Conservation (phyloP, 768 basidiomycete genomes). For the Lactarius evosmus region DNA sequence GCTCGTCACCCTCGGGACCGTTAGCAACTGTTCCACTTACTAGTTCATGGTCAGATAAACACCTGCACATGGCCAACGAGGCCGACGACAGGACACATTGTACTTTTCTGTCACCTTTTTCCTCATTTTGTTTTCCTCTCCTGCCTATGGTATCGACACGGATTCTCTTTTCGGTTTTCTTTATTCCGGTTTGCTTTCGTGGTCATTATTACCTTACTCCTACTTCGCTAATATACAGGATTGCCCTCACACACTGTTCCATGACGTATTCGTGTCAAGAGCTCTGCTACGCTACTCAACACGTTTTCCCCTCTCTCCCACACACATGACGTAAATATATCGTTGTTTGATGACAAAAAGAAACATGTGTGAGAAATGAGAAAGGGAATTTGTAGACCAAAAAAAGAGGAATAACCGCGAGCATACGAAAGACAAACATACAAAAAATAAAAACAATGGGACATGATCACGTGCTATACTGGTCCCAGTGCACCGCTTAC, state of each 20-base stretch:
- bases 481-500: too few species aligned
- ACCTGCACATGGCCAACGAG: too few species aligned
- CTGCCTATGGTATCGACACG: background rate
- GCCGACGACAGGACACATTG: too few species aligned
- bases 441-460: too few species aligned
- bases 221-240: too few species aligned
- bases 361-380: too few species aligned
- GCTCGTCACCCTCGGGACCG: conserved; percentile 75
- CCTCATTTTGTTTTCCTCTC: background rate
- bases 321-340: background rate
- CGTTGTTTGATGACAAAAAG: background rate
- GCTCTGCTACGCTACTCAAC: conserved; percentile 4
- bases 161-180: background rate
- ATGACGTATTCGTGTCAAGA: too few species aligned
- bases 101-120: conserved; percentile 33
- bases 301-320: background rate
- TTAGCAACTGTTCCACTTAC: conserved; percentile 70
- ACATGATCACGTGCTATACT: too few species aligned
- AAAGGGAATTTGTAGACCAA: too few species aligned
- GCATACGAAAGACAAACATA: too few species aligned
- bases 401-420: too few species aligned
- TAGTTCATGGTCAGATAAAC: conserved; percentile 56
- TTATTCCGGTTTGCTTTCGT: background rate
- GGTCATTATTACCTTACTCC: background rate
- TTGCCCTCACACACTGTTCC: too few species aligned